These are phyloP conservation scores for Zalaria sp. DNA, from an alignment of 2,329 filamentous ascomycete genomes.

Conservation along the genomic window DNA sequence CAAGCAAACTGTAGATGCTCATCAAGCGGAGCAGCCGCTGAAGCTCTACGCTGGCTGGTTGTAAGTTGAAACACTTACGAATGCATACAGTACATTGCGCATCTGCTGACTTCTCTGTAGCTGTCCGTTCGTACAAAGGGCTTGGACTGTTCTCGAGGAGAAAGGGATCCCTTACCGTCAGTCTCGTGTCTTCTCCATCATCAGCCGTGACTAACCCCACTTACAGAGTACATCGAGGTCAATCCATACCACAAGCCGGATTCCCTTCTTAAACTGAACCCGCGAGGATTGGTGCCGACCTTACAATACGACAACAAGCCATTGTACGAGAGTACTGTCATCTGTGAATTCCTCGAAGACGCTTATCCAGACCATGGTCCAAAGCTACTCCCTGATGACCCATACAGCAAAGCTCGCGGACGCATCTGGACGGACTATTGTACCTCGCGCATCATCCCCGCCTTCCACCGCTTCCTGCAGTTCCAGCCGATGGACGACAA, in stretches of 20 bases:
- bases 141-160: conserved; percentile 60
- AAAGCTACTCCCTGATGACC: conserved; percentile 42
- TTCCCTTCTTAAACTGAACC: conserved; percentile 57
- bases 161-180: conserved; percentile 57
- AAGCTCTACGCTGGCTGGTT: conserved; percentile 22
- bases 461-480: conserved; percentile 49
- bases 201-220: background rate
- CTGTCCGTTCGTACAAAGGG: conserved; percentile 53
- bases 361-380: conserved; percentile 41
- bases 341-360: conserved; percentile 67
- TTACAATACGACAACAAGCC: conserved; percentile 43
- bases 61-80: conserved; percentile 4
- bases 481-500: conserved; percentile 26
- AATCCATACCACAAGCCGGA: conserved; percentile 64
- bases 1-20: conserved; percentile 19
- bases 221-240: conserved; percentile 38
- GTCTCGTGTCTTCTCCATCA: conserved; percentile 18
- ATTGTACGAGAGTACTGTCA: conserved; percentile 57
- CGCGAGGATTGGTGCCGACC: conserved; percentile 61
- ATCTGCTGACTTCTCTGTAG: conserved; percentile 1
- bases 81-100: background rate
- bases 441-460: conserved; percentile 50
- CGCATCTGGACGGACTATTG: conserved; percentile 66
- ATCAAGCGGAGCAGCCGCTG: conserved; percentile 15
- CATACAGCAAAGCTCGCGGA: conserved; percentile 50